phyloP scores from a whole-genome alignment of 2,329 filamentous ascomycete species.

The Curvularia eragrostidis region DNA sequence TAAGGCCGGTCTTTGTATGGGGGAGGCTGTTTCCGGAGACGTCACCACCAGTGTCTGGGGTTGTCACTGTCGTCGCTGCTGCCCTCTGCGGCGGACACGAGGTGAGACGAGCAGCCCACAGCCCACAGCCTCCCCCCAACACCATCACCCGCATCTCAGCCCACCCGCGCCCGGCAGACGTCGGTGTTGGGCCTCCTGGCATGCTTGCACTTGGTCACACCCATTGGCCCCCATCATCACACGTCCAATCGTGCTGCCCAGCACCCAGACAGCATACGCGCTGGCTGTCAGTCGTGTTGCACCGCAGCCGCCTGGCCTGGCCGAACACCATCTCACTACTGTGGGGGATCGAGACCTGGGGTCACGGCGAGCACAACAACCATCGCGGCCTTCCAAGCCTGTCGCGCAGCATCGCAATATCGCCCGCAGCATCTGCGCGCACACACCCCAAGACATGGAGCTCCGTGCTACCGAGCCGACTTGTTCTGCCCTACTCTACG shows the following conservation, averaged over 20 bases:
- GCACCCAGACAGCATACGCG: slow-evolving; percentile 21
- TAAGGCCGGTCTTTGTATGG: slow-evolving; percentile 15
- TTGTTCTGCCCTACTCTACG: no score
- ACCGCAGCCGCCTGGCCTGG: slow-evolving; percentile 26
- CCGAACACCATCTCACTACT: slow-evolving; percentile 16
- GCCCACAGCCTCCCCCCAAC: not conserved
- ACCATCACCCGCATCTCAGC: slow-evolving; percentile 1
- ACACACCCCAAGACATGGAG: slow-evolving; percentile 2
- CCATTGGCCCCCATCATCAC: slow-evolving; percentile 21
- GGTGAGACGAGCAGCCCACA: slow-evolving; percentile 19
- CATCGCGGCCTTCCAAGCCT: slow-evolving; percentile 12
- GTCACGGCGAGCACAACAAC: slow-evolving; percentile 28
- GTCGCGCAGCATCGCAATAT: slow-evolving; percentile 26
- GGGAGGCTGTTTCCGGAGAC: slow-evolving; percentile 10
- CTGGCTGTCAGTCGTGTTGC: slow-evolving; percentile 27
- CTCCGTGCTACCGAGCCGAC: no score
- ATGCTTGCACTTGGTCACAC: slow-evolving; percentile 17
- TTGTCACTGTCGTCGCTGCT: slow-evolving; percentile 5
- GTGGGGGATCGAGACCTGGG: slow-evolving; percentile 33
- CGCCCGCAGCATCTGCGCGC: slow-evolving; percentile 19
- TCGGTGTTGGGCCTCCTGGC: slow-evolving; percentile 11
- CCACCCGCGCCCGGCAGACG: not conserved
- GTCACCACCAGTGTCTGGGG: slow-evolving; percentile 20
- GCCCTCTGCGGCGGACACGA: slow-evolving; percentile 8
- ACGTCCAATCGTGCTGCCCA: slow-evolving; percentile 25